Base-by-base conservation (phyloP, 768 basidiomycete species). In the Rubroboletus pulcherrimus region DNA sequence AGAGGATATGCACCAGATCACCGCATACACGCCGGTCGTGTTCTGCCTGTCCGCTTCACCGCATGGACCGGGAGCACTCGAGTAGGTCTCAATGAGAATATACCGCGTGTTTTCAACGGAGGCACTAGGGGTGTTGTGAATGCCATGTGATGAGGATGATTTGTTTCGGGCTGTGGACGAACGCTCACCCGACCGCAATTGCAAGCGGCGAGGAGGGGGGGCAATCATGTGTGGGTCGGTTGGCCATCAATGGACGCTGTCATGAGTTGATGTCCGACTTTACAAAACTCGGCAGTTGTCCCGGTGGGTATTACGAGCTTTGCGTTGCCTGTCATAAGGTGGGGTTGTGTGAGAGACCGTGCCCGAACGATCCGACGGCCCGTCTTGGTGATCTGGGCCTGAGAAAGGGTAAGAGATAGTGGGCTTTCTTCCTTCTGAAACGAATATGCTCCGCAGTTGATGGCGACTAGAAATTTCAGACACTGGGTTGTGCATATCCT, bases 321-420 rank as follows among this genome's bases (percentile, higher is more conserved):
- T 30, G 21, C 21, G 38, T 17, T 43, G 12, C 9, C 34, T 61
- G 26, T 48, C 59, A 58, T 61, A 48, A 61, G 43, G 52, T 19
- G 40, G 17, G 37, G 19, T 11, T 4, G 2, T 50, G 34, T 41
- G 58, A 40, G 49, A 60, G 8, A 17, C 17, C 41, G 26, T 43
- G 6, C 11, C 19, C 21, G 21, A 21, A 21, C 21, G 21, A 21
- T 21, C 21, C 21, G 3, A 33, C 8, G 29, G 15, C 19, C 14
- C 14, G 24, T 11, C 45, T 26, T 7, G 14, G 12, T 33, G n/a
- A 47, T 10, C 21, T 7, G n/a, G 29, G 11, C 19, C 29, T 6
- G 47, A 31, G 46, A 53, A 38, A 37, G 14, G 6, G n/a, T 17
- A 35, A 55, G 31, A n/a, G 33, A 29, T 21, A 9, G 35, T 30